phyloP scores from a whole-genome alignment of 1,284 basidiomycete species.

The Heliocybe sulcata region DNA sequence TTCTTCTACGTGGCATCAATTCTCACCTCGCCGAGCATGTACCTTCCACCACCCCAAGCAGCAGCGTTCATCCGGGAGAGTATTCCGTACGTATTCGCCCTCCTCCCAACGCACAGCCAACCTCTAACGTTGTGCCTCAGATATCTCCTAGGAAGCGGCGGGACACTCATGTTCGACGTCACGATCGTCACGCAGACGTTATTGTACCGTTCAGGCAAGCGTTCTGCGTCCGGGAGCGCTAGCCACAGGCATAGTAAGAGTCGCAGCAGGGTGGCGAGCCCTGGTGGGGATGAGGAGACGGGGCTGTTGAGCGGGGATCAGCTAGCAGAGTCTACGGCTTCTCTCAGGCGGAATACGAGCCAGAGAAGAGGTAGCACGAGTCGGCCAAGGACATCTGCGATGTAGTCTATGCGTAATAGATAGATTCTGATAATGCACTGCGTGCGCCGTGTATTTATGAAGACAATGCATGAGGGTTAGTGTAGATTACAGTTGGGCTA shows the following conservation, averaged over 20 bases:
- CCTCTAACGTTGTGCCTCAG: slow-evolving; percentile 27
- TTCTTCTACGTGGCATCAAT: slow-evolving; percentile 86
- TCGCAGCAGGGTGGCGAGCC: not conserved
- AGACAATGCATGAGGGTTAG: not conserved
- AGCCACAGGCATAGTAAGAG: not conserved
- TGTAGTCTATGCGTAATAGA: not conserved
- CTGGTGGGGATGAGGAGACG: slow-evolving; percentile 11
- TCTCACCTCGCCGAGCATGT: slow-evolving; percentile 54
- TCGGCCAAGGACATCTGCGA: not conserved
- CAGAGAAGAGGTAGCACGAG: not conserved
- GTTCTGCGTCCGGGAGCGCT: not conserved
- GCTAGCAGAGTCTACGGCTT: not conserved
- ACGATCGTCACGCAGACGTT: slow-evolving; percentile 69
- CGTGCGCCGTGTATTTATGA: too few relatives aligned
- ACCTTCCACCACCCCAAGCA: slow-evolving; percentile 45
- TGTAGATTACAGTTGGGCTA: not conserved
- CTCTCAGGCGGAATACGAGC: not conserved
- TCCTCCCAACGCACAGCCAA: slow-evolving; percentile 1
- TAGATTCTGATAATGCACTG: too few relatives aligned
- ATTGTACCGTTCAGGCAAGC: slow-evolving; percentile 30
- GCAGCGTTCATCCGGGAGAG: slow-evolving; percentile 60
- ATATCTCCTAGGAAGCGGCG: slow-evolving; percentile 82
- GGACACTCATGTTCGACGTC: slow-evolving; percentile 86
- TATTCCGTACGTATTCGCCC: slow-evolving; percentile 53
- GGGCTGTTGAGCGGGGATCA: slow-evolving; percentile 9